Conservation (phyloP, 2,329 filamentous ascomycete species). For the Emmonsiellopsis sp. region DNA sequence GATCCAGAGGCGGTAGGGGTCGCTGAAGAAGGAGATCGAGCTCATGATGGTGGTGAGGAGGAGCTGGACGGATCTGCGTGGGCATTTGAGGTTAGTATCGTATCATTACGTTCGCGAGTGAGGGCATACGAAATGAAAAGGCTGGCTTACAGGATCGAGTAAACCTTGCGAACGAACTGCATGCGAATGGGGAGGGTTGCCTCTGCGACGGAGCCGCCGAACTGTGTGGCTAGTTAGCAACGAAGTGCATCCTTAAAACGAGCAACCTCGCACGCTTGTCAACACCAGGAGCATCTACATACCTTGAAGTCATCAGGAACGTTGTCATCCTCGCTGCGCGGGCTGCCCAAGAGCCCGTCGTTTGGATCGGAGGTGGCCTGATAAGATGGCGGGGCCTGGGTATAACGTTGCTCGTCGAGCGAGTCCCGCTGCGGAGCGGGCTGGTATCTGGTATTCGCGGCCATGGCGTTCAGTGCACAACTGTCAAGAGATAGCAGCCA, state of each 20-base stretch:
- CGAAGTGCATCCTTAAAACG: background rate
- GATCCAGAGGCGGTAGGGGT: constrained; percentile 75
- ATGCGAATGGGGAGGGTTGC: constrained; percentile 92
- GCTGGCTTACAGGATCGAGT: constrained; percentile 67
- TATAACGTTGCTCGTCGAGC: constrained; percentile 61
- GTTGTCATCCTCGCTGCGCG: constrained; percentile 78
- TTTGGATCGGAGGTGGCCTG: constrained; percentile 49
- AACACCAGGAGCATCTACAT: constrained; percentile 8
- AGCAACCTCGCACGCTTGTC: background rate
- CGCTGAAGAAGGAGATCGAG: constrained; percentile 76
- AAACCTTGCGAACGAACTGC: constrained; percentile 95
- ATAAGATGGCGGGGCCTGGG: constrained; percentile 78
- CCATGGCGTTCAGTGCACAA: constrained; percentile 42
- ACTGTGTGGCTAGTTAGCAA: constrained; percentile 46
- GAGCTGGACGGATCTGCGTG: constrained; percentile 70
- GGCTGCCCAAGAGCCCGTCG: constrained; percentile 52
- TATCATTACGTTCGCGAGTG: background rate
- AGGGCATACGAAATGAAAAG: background rate
- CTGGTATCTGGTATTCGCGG: constrained; percentile 71
- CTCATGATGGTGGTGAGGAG: constrained; percentile 73
- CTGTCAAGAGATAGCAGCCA: background rate
- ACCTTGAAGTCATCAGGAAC: constrained; percentile 96
- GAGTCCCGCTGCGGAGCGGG: constrained; percentile 80
- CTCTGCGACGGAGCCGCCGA: constrained; percentile 86
- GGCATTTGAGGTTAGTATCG: background rate